Percentiles rank a stretch among this genome's conserved stretches.
phyloP scores from a whole-genome alignment of 2,329 filamentous ascomycete species.

The Clonostachys rhizophaga region DNA sequence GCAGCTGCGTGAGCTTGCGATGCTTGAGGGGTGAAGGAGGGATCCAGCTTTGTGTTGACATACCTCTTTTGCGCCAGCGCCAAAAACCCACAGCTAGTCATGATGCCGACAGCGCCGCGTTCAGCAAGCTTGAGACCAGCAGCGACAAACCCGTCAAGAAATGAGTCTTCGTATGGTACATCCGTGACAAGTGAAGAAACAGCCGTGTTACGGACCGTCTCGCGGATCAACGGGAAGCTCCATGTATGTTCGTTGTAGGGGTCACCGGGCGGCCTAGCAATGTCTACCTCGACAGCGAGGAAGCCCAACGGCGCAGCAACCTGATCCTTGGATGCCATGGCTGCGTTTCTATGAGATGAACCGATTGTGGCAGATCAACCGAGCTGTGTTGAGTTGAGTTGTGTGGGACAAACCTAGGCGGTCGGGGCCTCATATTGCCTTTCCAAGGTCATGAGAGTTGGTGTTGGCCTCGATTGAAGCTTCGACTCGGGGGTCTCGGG shows the following conservation, averaged over 20 bases:
- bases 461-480: too few relatives aligned
- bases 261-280: slow-evolving; percentile 26
- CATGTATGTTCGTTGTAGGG: slow-evolving; percentile 26
- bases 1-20: not conserved
- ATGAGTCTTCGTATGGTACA: slow-evolving; percentile 19
- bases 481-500: too few relatives aligned
- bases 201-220: slow-evolving; percentile 19
- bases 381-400: too few relatives aligned
- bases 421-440: too few relatives aligned
- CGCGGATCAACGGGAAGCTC: slow-evolving; percentile 26
- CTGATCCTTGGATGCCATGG: too few relatives aligned
- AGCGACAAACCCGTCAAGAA: slow-evolving; percentile 24
- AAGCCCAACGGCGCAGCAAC: slow-evolving; percentile 17
- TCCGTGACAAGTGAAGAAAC: slow-evolving; percentile 20
- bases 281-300: slow-evolving; percentile 23
- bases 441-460: too few relatives aligned
- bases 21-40: too few relatives aligned
- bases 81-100: slow-evolving; percentile 32
- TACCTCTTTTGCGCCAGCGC: slow-evolving; percentile 25
- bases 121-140: slow-evolving; percentile 22
- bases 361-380: too few relatives aligned
- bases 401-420: too few relatives aligned
- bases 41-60: not conserved
- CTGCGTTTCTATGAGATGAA: too few relatives aligned
- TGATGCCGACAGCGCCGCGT: slow-evolving; percentile 24